Percentiles rank a stretch among this genome's conserved stretches.
Conservation (phyloP, 306 rosid species). For the Abrus precatorius region DNA sequence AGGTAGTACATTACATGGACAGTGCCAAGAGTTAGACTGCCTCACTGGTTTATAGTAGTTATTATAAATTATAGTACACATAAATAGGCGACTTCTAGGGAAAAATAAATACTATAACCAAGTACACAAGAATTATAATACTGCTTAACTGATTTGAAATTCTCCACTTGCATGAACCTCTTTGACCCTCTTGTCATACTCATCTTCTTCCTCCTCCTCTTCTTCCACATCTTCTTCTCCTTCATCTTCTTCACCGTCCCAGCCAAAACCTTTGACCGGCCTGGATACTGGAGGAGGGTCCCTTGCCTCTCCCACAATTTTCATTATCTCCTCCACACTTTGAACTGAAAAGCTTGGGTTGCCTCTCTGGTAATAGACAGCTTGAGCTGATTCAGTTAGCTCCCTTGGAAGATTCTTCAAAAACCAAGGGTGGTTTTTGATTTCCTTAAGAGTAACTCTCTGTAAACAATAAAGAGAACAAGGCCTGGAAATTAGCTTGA, state of each 20-base stretch:
- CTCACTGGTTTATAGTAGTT: conserved; percentile 42
- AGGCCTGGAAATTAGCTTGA: conserved; percentile 35
- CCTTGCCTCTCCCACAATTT: conserved; percentile 86
- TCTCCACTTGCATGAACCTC: conserved; percentile 90
- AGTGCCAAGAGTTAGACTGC: conserved; percentile 36
- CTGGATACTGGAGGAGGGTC: conserved; percentile 71
- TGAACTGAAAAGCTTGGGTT: conserved; percentile 76
- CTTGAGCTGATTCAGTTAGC: conserved; percentile 78
- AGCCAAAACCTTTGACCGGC: conserved; percentile 68
- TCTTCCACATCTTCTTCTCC: conserved; percentile 58
- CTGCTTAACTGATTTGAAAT: conserved; percentile 64
- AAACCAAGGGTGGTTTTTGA: conserved; percentile 88
- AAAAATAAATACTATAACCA: conserved; percentile 41
- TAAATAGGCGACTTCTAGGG: conserved; percentile 54
- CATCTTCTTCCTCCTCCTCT: conserved; percentile 73
- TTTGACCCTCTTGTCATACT: conserved; percentile 83
- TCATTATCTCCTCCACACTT: conserved; percentile 81
- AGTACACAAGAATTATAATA: conserved; percentile 47
- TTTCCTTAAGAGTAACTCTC: conserved; percentile 80
- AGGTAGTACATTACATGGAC: conserved; percentile 47
- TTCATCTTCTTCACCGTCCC: conserved; percentile 75
- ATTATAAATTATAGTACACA: conserved; percentile 58
- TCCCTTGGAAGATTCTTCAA: conserved; percentile 91
- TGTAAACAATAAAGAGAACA: conserved; percentile 45
- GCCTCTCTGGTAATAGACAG: conserved; percentile 70